Percentiles rank a stretch among this genome's conserved stretches.
These are phyloP conservation scores for Phytophthora constricta DNA, from an alignment of 352 stramenopile species.

Conservation along the genomic window DNA sequence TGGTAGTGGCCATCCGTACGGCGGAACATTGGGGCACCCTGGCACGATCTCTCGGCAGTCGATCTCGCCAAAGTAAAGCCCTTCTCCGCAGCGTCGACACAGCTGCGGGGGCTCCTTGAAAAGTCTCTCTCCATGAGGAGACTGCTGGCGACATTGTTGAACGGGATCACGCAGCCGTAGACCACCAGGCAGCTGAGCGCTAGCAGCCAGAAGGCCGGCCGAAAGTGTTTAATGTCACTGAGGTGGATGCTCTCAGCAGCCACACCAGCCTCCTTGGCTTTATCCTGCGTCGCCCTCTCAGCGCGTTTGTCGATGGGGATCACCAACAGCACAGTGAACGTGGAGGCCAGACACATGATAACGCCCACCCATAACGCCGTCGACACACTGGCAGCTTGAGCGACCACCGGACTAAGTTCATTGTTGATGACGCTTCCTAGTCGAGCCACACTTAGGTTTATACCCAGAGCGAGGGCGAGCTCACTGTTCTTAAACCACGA, in stretches of 20 bases:
- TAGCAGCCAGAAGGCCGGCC: conserved; percentile 90
- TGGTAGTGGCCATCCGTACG: conserved; percentile 77
- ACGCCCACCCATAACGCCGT: conserved; percentile 88
- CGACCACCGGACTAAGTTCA: conserved; percentile 84
- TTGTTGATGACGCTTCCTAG: conserved; percentile 95
- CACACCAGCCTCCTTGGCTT: conserved; percentile 25
- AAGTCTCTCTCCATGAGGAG: conserved; percentile 93
- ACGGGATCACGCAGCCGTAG: conserved; percentile 94
- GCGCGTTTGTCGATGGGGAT: conserved; percentile 82
- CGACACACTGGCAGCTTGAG: conserved; percentile 64
- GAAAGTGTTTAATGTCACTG: conserved; percentile 80
- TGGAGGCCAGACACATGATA: conserved; percentile 77
- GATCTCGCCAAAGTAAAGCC: conserved; percentile 54
- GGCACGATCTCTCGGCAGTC: conserved; percentile 60
- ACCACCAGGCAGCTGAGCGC: conserved; percentile 91
- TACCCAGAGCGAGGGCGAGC: conserved; percentile 91
- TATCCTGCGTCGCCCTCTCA: conserved; percentile 38
- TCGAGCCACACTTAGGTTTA: conserved; percentile 92
- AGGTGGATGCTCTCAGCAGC: conserved; percentile 66
- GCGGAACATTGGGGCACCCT: conserved; percentile 67
- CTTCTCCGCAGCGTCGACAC: conserved; percentile 65
- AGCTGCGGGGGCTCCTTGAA: conserved; percentile 65
- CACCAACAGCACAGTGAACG: conserved; percentile 74
- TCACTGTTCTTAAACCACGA: conserved; percentile 95
- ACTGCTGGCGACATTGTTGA: conserved; percentile 94